Evolutionary conservation across 2,329 filamentous ascomycete genomes (phyloP).

Genomic region (Harringtonia lauricola): DNA sequence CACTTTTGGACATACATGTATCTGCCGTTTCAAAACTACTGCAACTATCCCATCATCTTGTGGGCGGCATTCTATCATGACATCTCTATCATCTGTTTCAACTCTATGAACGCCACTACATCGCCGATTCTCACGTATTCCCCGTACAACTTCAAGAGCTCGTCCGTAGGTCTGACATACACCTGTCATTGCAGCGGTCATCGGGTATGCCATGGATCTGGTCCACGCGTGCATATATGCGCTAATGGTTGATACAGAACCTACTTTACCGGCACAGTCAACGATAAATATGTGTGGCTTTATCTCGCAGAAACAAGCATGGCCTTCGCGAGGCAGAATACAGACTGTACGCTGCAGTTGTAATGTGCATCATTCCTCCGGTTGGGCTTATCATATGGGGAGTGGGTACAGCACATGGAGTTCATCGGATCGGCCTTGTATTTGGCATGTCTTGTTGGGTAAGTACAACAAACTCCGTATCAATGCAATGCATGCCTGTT

Average conservation of each 20-base stretch:
- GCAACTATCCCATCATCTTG: slow-evolving; percentile 15
- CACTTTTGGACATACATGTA: too few species aligned
- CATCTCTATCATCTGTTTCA: slow-evolving; percentile 17
- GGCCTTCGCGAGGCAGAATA: slow-evolving; percentile 19
- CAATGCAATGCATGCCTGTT: too few species aligned
- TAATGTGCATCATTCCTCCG: slow-evolving; percentile 16
- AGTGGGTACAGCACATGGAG: slow-evolving; percentile 16
- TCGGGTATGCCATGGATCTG: slow-evolving; percentile 3
- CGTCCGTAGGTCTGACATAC: slow-evolving; percentile 19
- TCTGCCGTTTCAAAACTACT: too few species aligned
- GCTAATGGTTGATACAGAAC: too few species aligned
- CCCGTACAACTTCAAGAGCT: slow-evolving; percentile 20
- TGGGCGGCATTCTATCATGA: slow-evolving; percentile 18
- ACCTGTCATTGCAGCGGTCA: slow-evolving; percentile 12
- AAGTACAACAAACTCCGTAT: too few species aligned
- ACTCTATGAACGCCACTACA: slow-evolving; percentile 16
- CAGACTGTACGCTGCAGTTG: slow-evolving; percentile 17
- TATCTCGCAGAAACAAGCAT: slow-evolving; percentile 16
- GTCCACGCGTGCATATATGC: too few species aligned
- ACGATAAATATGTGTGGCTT: slow-evolving; percentile 17
- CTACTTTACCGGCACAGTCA: slow-evolving; percentile 18
- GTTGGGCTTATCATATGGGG: slow-evolving; percentile 19
- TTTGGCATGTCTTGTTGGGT: slow-evolving; percentile 29
- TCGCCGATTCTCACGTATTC: slow-evolving; percentile 15
- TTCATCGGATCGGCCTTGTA: slow-evolving; percentile 26